Evolutionary conservation across 352 stramenopile species (phyloP), one percentile per base, ranked within the genome.

Genomic region (Globisporangium paddicum): DNA sequence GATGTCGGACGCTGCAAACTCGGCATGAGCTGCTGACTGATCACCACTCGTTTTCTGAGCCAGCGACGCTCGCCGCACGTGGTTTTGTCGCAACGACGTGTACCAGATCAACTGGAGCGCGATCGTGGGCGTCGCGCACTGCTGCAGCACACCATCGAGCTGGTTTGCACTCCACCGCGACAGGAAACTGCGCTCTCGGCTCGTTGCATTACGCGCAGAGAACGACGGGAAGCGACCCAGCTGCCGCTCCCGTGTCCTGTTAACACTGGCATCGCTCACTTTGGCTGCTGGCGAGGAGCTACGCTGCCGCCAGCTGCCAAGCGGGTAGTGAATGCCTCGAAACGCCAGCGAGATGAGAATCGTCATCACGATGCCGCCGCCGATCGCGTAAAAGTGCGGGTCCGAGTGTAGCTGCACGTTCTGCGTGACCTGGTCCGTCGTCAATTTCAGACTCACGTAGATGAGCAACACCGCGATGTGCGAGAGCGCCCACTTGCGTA

Each of bases 351-450:
- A 72, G 18, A 75, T 70, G 4, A 73, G 42, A 18, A 72, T 37
- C 1, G 67, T 60, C 8, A 78, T 54, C 1, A 63, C 34, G n/a
- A 75, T 44, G 9, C 67, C 65, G 3, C 67, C 64, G 21, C 72
- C 63, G 3, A 78, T 73, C n/a, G 70, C 70, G 59, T 73, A 78
- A 23, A 78, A 34, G 23, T 78, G 70, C 25, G 70, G 67, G 14
- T 78, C 70, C 0, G 65, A 75, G 51, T 54, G 70, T 10, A 78
- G 30, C 25, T 68, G 62, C 0, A 67, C 62, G 11, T 75, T 73
- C 21, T 64, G 32, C n/a, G 71, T 53, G 0, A 75, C 1, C 2
- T 60, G 45, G 54, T 78, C 64, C 8, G 62, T 51, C 16, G 44
- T 55, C 2, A 56, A 48, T 28, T 75, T 78, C 59, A 64, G 75